phyloP scores from a whole-genome alignment of 441 rosid genomes.

The Populus hybrid region DNA sequence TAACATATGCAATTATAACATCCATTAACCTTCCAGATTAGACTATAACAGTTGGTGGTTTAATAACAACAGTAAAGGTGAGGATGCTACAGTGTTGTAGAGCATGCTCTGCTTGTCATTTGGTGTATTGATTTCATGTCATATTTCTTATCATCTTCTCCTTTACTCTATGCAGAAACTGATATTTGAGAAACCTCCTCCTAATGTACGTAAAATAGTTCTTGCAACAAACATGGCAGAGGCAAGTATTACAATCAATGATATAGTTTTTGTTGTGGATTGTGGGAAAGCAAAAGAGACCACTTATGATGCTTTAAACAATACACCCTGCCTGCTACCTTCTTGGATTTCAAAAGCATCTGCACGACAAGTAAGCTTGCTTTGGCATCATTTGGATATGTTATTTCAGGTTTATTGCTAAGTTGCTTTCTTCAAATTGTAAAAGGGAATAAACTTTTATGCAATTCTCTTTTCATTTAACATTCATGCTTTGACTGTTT shows the following conservation, averaged over 20 bases:
- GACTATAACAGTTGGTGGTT: too few relatives aligned
- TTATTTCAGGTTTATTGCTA: neutral
- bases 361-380: conserved; percentile 70
- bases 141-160: conserved; percentile 16
- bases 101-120: neutral
- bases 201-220: conserved; percentile 81
- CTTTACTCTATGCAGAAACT: conserved; percentile 62
- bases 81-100: neutral
- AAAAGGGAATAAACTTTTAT: neutral
- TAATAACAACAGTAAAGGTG: too few relatives aligned
- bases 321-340: conserved; percentile 96
- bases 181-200: conserved; percentile 82
- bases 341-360: conserved; percentile 99
- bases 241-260: conserved; percentile 97
- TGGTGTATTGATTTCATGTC: conserved; percentile 6
- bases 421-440: neutral
- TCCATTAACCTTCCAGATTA: too few relatives aligned
- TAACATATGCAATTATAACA: too few relatives aligned
- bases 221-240: conserved; percentile 99
- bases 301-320: conserved; percentile 95
- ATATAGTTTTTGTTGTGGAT: conserved; percentile 92
- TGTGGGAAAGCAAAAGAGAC: conserved; percentile 99
- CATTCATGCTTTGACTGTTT: neutral
- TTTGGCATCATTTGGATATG: conserved; percentile 1
- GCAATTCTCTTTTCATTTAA: neutral